Conservation (phyloP, 129 eudicot genomes). For the Mikania micrantha region DNA sequence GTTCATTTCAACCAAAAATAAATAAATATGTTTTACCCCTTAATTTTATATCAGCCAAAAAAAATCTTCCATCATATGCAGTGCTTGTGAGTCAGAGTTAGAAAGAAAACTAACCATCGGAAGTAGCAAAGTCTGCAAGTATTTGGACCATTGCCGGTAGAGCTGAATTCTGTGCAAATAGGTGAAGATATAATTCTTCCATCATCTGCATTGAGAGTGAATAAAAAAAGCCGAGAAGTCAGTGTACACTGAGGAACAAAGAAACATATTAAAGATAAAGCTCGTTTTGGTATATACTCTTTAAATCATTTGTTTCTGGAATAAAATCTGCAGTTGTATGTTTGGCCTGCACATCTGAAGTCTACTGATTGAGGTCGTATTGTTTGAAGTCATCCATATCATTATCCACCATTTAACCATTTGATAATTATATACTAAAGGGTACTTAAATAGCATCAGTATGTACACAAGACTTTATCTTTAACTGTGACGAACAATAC, state of each 20-base stretch:
- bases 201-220: conserved; percentile 60
- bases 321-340: neutral
- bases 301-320: neutral
- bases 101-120: conserved; percentile 58
- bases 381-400: neutral
- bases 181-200: conserved; percentile 83
- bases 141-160: conserved; percentile 95
- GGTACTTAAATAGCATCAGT: neutral
- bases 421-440: neutral
- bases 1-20: conserved; percentile 14
- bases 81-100: conserved; percentile 3
- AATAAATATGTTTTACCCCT: conserved; percentile 14
- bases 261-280: neutral
- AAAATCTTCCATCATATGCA: neutral
- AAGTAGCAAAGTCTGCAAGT: conserved; percentile 87
- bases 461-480: neutral
- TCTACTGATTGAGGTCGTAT: neutral
- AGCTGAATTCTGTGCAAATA: conserved; percentile 78
- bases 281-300: neutral
- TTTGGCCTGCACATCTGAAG: neutral
- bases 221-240: neutral
- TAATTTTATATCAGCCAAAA: conserved; percentile 5
- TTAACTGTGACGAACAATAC: neutral
- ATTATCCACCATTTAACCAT: conserved; percentile 2
- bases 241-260: neutral